These are phyloP conservation scores for Rhizophora mangle DNA, from an alignment of 345 rosid genomes.

Conservation along the genomic window DNA sequence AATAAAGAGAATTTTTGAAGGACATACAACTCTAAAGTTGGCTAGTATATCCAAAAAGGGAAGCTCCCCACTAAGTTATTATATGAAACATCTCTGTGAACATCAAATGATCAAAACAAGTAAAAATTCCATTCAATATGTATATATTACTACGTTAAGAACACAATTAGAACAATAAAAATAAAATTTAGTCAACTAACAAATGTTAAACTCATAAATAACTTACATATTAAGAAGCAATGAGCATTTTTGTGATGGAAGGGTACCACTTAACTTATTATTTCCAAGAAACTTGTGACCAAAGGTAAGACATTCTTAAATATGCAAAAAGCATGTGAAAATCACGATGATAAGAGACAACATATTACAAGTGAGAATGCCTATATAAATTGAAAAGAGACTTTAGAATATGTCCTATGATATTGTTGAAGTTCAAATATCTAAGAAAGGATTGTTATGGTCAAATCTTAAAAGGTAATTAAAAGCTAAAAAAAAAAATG, in stretches of 20 bases:
- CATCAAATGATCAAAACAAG: not conserved
- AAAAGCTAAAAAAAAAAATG: not conserved
- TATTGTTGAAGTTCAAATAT: conserved; percentile 61
- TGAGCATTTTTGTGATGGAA: conserved; percentile 48
- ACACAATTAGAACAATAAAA: no score
- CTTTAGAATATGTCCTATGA: conserved; percentile 39
- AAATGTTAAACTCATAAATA: not conserved
- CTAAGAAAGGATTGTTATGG: conserved; percentile 22
- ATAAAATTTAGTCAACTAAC: not conserved
- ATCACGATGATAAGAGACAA: conserved; percentile 7
- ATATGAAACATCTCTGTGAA: conserved; percentile 72
- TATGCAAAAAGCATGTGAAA: not conserved
- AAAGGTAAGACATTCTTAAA: conserved; percentile 12
- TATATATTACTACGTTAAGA: not conserved
- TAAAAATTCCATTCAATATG: not conserved
- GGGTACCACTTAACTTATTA: conserved; percentile 48
- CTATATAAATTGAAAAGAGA: conserved; percentile 37
- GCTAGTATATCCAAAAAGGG: conserved; percentile 59
- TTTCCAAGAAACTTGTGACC: conserved; percentile 57
- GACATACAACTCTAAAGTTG: conserved; percentile 50
- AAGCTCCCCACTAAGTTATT: conserved; percentile 59
- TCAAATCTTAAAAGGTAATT: not conserved
- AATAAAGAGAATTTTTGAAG: not conserved
- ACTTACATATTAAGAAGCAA: conserved; percentile 57
- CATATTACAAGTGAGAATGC: conserved; percentile 50